phyloP scores from a whole-genome alignment of 1,284 basidiomycete genomes.

The Fomitopsis schrenkii region DNA sequence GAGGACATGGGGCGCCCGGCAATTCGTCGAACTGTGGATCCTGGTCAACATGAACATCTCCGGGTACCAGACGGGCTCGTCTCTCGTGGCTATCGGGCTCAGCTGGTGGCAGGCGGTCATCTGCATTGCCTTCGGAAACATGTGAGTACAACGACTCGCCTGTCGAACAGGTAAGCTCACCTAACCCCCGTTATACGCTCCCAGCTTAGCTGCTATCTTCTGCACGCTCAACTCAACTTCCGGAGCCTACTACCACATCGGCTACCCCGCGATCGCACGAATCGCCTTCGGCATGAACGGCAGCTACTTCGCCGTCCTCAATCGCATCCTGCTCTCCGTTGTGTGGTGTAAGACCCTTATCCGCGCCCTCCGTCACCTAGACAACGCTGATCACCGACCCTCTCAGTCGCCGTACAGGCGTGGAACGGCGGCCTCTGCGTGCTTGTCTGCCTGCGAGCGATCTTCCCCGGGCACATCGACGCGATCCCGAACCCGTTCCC shows the following conservation, averaged over 20 bases:
- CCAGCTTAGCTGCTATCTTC: background rate
- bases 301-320: slow-evolving; percentile 21
- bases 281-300: slow-evolving; percentile 19
- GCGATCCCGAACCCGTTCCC: slow-evolving; percentile 6
- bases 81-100: slow-evolving; percentile 17
- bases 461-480: slow-evolving; percentile 6
- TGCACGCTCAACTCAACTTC: slow-evolving; percentile 7
- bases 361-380: background rate
- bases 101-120: slow-evolving; percentile 20
- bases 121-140: slow-evolving; percentile 15
- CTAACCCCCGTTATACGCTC: no score
- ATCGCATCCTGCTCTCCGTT: slow-evolving; percentile 18
- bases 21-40: slow-evolving; percentile 20
- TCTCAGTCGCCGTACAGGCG: slow-evolving; percentile 5
- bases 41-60: slow-evolving; percentile 19
- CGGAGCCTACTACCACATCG: slow-evolving; percentile 20
- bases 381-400: background rate
- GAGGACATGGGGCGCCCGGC: slow-evolving; percentile 18
- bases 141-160: background rate
- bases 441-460: slow-evolving; percentile 6
- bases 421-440: slow-evolving; percentile 9
- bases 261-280: slow-evolving; percentile 18
- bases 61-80: slow-evolving; percentile 18
- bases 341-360: slow-evolving; percentile 15
- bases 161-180: background rate